Percentiles rank a stretch among this genome's conserved stretches.
Evolutionary conservation across 495 filamentous ascomycete genomes (phyloP).

Genomic region (Lasiosphaeris hirsuta): DNA sequence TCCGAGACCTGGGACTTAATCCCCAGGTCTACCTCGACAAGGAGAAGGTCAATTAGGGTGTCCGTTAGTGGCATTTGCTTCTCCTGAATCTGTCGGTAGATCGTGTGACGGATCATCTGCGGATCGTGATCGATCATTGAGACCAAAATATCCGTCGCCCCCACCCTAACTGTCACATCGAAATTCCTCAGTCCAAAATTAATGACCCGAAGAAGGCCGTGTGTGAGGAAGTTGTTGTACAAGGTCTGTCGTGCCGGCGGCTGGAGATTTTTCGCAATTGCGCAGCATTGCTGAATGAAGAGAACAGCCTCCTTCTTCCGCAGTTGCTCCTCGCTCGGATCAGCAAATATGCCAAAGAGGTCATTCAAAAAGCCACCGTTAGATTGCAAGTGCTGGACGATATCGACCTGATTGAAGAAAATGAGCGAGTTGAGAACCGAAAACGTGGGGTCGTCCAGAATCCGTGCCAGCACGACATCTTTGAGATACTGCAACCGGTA

Average conservation of each 20-base stretch:
- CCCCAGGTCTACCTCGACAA: conserved; percentile 87
- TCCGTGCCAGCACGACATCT: conserved; percentile 93
- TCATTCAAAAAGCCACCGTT: conserved; percentile 77
- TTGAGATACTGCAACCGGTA: conserved; percentile 98
- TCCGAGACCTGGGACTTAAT: conserved; percentile 96
- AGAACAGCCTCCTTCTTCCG: conserved; percentile 91
- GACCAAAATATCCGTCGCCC: conserved; percentile 89
- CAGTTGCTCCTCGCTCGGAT: conserved; percentile 56
- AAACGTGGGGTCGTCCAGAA: conserved; percentile 96
- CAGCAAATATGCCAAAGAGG: conserved; percentile 83
- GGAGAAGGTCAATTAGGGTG: conserved; percentile 86
- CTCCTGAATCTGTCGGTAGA: conserved; percentile 86
- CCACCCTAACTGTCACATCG: conserved; percentile 82
- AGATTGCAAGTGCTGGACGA: conserved; percentile 84
- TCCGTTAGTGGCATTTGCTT: conserved; percentile 86
- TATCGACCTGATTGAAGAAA: conserved; percentile 98
- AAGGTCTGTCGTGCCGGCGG: conserved; percentile 71
- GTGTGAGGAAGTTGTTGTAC: conserved; percentile 83
- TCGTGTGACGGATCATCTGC: conserved; percentile 85
- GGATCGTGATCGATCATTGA: conserved; percentile 96
- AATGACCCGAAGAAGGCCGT: conserved; percentile 86
- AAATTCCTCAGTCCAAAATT: conserved; percentile 83
- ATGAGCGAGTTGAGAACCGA: conserved; percentile 96
- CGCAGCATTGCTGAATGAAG: conserved; percentile 95
- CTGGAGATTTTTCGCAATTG: conserved; percentile 91